Evolutionary conservation across 2,329 filamentous ascomycete genomes (phyloP).

Genomic region (Botrytis byssoidea): DNA sequence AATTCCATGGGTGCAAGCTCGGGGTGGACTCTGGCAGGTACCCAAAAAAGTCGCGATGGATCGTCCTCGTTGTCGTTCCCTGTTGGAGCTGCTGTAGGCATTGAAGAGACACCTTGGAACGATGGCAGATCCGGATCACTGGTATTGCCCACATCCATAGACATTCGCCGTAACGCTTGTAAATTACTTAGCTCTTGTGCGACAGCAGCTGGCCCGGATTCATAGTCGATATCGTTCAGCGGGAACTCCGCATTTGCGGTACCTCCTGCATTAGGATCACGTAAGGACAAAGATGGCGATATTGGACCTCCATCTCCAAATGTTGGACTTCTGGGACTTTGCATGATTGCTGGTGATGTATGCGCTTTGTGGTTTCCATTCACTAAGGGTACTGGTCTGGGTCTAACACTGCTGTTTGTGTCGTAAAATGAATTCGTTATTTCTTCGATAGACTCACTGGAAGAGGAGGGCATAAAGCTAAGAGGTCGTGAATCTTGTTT

Average conservation of each 20-base stretch:
- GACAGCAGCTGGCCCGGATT: conserved; percentile 68
- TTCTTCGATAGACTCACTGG: conserved; percentile 43
- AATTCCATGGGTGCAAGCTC: conserved; percentile 95
- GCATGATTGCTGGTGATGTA: conserved; percentile 37
- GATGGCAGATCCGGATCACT: conserved; percentile 74
- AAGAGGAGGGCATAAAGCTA: conserved; percentile 52
- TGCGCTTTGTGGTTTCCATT: conserved; percentile 37
- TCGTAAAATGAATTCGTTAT: conserved; percentile 33
- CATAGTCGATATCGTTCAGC: conserved; percentile 71
- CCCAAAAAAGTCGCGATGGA: conserved; percentile 87
- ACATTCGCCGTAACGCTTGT: conserved; percentile 72
- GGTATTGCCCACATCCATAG: conserved; percentile 66
- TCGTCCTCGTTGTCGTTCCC: conserved; percentile 81
- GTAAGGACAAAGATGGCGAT: conserved; percentile 43
- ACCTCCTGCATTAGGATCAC: conserved; percentile 44
- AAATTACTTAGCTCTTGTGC: conserved; percentile 72
- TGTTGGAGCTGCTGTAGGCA: conserved; percentile 70
- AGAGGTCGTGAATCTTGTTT: conserved; percentile 56
- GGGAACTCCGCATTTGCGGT: conserved; percentile 61
- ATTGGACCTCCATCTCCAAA: conserved; percentile 39
- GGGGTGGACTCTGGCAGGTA: conserved; percentile 89
- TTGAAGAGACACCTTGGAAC: conserved; percentile 61
- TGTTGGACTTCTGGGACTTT: conserved; percentile 34
- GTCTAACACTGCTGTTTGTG: conserved; percentile 23
- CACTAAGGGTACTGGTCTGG: conserved; percentile 31